Evolutionary conservation across 1,284 basidiomycete genomes (phyloP), one percentile per base, ranked within the genome.

Genomic region (Ganoderma lingzhi): DNA sequence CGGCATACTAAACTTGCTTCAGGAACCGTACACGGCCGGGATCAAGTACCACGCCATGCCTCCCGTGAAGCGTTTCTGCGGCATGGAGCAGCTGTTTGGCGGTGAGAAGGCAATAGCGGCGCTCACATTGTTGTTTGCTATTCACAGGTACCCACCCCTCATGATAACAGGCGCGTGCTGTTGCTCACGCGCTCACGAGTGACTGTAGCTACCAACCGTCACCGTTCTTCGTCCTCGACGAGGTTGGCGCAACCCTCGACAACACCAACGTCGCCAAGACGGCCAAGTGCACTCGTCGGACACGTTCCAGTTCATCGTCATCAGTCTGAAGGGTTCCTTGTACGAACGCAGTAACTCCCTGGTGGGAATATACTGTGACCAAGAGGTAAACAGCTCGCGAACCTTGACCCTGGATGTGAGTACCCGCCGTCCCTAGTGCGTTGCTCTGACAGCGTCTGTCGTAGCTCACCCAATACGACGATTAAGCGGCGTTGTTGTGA

Each of bases 41-140:
- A 95, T 99, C 83, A 98, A 97, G 81, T 99, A 99, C 79, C 97
- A 98, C 79, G 96, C 97, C 0, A 99, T 99, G 95, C 97, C 97
- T 0, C 97, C 97, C 0, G 97, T 99, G 91, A 99, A 99, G 81
- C 93, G 96, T 6, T 99, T 99, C 87, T 89, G 97, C 73, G 98
- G 99, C 80, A 99, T 99, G 94, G 97, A 99, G 71, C 97, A 99
- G 79, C 85, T 99, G 6, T 99, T 96, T 0, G 98, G 97, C 65
- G 98, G 98, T 32, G 98, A 99, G 80, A 99, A 99, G 84, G 99
- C 97, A 0, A 97, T 99, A 72, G 98, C 98, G 3, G 97, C 98
- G 6, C 84, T 99, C 23, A 97, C 97, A 0, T 84, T 99, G 23
- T 85, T 99, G 37, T 99, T 99, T 78, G 96, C 97, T 15, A 98